Evolutionary conservation across 768 basidiomycete genomes (phyloP).

Genomic region (Imleria badia): DNA sequence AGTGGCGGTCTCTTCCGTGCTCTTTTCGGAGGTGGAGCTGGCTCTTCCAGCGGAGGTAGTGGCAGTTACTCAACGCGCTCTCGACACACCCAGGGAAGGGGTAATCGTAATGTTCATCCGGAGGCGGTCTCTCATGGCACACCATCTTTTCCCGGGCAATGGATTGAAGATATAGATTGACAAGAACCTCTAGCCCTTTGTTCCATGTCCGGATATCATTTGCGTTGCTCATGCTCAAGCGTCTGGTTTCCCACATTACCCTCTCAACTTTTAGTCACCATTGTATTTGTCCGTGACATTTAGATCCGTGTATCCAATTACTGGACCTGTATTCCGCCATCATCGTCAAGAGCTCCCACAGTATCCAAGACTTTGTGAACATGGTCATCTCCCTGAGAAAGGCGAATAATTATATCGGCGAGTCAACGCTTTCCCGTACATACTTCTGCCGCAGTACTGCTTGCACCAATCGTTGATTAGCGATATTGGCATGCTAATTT

Average conservation of each 20-base stretch:
- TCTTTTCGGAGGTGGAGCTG: conserved; percentile 28
- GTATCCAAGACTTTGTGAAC: background rate
- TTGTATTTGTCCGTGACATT: conserved; percentile 13
- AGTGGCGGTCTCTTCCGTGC: conserved; percentile 28
- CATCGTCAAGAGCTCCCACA: background rate
- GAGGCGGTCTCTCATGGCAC: conserved; percentile 9
- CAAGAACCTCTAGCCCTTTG: background rate
- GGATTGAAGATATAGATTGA: conserved; percentile 37
- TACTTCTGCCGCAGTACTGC: background rate
- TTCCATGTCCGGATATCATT: background rate
- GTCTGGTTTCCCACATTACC: conserved; percentile 11
- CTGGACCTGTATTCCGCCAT: conserved; percentile 1
- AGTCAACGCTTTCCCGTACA: too few relatives aligned
- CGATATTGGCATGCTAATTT: background rate
- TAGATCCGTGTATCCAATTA: conserved; percentile 22
- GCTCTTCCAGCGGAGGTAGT: conserved; percentile 18
- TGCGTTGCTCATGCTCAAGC: background rate
- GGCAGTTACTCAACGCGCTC: conserved; percentile 13
- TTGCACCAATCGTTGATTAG: background rate
- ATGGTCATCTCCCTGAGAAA: background rate
- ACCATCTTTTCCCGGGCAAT: conserved; percentile 33
- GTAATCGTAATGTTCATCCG: conserved; percentile 8
- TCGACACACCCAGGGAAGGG: conserved; percentile 7
- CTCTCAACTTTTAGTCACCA: background rate
- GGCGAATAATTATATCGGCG: background rate